Base-by-base conservation (phyloP, 805 yeast species). In the Isabelozyma pseudorhagii region DNA sequence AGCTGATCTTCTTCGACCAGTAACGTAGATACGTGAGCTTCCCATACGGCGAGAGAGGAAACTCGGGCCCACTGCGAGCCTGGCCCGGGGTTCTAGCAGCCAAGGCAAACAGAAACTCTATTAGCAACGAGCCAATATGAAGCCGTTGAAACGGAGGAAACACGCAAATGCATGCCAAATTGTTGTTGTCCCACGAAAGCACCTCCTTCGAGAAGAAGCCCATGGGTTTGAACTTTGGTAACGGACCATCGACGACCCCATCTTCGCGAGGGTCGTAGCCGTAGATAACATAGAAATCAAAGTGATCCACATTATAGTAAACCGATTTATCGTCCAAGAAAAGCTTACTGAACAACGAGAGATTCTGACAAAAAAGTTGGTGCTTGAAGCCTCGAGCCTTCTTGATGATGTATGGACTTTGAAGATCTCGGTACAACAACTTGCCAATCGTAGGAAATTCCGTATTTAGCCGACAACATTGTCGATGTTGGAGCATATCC, bases 171-270 rank as follows among this genome's bases (percentile, higher is more conserved):
- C 98, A 94, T 0, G 97, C 97, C 38, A 94, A 71, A 62, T 93
- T 94, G 47, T 67, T 71, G 64, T 92, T 89, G 46, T 88, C 93
- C 79, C 83, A 82, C 0, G 97, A 84, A 0, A 87, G 71, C 42
- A 86, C 70, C 60, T 94, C 99, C 57, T 89, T 88, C 11, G 97
- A 91, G 61, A 90, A 94, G 62, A 90, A 94, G 1, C 97, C 99
- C 85, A 92, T 84, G 1, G 93, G 92, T 46, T 70, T 63, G 47
- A 51, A 66, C 17, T 41, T 27, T 27, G 25, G 42, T 27, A 38
- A 45, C 25, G 54, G n/a, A 25, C 21, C 21, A 13, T 41, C 11
- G 31, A 15, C 9, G 11, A 11, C 48, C 27, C 40, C 40, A 18
- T 40, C 44, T 21, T 43, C 52, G 21, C 38, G 59, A 1, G 63